phyloP scores from a whole-genome alignment of 2,329 filamentous ascomycete genomes.

The Aspergillus brunneoviolaceus region DNA sequence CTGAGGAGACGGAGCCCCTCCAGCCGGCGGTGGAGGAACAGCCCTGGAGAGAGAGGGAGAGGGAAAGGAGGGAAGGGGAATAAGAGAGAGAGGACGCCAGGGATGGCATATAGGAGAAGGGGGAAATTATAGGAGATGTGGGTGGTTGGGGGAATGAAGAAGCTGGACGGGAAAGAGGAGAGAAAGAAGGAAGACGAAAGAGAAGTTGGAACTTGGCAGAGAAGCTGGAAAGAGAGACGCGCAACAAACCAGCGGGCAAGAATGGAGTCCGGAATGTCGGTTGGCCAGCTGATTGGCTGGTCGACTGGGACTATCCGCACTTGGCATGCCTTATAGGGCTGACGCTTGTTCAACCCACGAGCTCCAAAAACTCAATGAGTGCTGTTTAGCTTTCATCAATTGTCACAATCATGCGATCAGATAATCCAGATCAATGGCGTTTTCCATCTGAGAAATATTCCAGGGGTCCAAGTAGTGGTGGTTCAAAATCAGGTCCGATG shows the following conservation, averaged over 20 bases:
- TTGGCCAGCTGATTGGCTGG: conserved; percentile 4
- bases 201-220: neutral
- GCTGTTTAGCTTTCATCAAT: neutral
- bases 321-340: conserved; percentile 11
- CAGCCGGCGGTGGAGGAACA: neutral
- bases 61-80: neutral
- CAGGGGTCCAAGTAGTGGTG: neutral
- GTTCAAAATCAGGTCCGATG: neutral
- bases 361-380: neutral
- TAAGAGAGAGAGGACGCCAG: neutral
- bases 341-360: neutral
- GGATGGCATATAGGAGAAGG: neutral
- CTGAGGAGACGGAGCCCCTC: conserved; percentile 5
- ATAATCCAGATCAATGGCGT: neutral
- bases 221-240: neutral
- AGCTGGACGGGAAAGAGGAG: neutral
- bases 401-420: neutral
- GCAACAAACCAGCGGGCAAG: neutral
- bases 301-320: neutral
- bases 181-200: neutral
- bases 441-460: neutral
- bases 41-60: neutral
- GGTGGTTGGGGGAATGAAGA: neutral
- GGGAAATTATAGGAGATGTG: neutral
- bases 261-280: neutral